Conservation (phyloP, 805 yeast genomes). For the Schwanniomyces vanrijiae region DNA sequence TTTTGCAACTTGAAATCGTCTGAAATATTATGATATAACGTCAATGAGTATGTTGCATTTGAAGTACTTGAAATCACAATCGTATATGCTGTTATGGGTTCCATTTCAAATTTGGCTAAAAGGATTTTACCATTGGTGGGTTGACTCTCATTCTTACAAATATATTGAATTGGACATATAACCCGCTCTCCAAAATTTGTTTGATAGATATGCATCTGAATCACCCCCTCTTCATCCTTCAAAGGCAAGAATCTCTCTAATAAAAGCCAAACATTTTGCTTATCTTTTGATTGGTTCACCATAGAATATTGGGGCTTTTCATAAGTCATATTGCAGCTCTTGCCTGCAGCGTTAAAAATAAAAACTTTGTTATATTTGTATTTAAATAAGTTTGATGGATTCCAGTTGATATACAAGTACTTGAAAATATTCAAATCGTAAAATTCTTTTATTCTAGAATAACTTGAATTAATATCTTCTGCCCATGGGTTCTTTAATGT, state of each 20-base stretch:
- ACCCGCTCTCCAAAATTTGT: slow-evolving; percentile 31
- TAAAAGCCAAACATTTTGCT: slow-evolving; percentile 44
- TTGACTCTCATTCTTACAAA: slow-evolving; percentile 13
- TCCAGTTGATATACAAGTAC: slow-evolving; percentile 72
- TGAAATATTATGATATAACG: slow-evolving; percentile 26
- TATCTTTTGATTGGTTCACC: slow-evolving; percentile 22
- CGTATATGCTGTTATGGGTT: slow-evolving; percentile 28
- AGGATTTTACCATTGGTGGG: slow-evolving; percentile 40
- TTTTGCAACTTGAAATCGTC: slow-evolving; percentile 20
- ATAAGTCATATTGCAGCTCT: slow-evolving; percentile 11
- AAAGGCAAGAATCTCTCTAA: slow-evolving; percentile 49
- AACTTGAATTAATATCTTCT: slow-evolving; percentile 11
- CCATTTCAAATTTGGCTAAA: slow-evolving; percentile 28
- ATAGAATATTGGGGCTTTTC: slow-evolving; percentile 47
- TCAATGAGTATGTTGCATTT: slow-evolving; percentile 27
- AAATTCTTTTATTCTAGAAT: slow-evolving; percentile 16
- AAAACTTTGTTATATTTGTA: slow-evolving; percentile 25
- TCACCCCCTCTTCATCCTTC: slow-evolving; percentile 7
- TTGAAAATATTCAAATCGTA: slow-evolving; percentile 29
- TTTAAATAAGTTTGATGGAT: slow-evolving; percentile 29
- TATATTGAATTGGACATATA: slow-evolving; percentile 23
- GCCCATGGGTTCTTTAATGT: slow-evolving; percentile 40
- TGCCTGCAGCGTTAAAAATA: slow-evolving; percentile 8
- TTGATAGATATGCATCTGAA: slow-evolving; percentile 16
- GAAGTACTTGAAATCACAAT: slow-evolving; percentile 17